Conservation (phyloP, 1,284 basidiomycete species). For the Ganoderma lucidum region DNA sequence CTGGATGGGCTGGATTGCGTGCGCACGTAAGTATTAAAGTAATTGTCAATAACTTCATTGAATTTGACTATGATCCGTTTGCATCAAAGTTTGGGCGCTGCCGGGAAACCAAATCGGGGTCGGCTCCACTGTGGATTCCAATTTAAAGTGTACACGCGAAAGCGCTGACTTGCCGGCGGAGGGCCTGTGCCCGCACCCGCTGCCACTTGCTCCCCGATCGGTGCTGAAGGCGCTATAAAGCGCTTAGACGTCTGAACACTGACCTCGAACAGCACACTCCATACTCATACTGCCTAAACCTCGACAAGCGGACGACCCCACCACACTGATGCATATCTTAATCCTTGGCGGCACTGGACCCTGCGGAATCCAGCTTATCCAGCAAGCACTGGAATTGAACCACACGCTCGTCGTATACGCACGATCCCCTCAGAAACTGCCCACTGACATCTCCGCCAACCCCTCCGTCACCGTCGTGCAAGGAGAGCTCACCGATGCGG, state of each 20-base stretch:
- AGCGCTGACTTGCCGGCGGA: too few relatives aligned
- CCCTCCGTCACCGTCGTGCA: conserved; percentile 56
- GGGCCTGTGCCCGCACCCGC: too few relatives aligned
- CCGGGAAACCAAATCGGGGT: too few relatives aligned
- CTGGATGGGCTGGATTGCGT: too few relatives aligned
- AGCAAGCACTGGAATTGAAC: conserved; percentile 55
- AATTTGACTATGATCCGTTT: too few relatives aligned
- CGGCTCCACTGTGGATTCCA: too few relatives aligned
- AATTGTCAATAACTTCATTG: too few relatives aligned
- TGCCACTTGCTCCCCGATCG: too few relatives aligned
- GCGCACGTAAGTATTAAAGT: too few relatives aligned
- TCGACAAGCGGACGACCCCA: neutral
- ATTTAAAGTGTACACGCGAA: too few relatives aligned
- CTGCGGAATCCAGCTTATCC: conserved; percentile 59
- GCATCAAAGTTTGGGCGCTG: too few relatives aligned
- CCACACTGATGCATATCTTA: conserved; percentile 39
- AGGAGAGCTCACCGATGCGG: conserved; percentile 61
- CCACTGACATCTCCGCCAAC: conserved; percentile 54
- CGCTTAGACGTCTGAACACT: neutral
- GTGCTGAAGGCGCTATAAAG: neutral
- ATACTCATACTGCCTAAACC: neutral
- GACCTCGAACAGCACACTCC: neutral
- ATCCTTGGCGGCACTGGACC: conserved; percentile 66
- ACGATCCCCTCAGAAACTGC: conserved; percentile 67
- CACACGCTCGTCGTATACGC: conserved; percentile 65